These are phyloP conservation scores for Solanum paucissectum DNA, from an alignment of 257 asterid species.

Conservation along the genomic window DNA sequence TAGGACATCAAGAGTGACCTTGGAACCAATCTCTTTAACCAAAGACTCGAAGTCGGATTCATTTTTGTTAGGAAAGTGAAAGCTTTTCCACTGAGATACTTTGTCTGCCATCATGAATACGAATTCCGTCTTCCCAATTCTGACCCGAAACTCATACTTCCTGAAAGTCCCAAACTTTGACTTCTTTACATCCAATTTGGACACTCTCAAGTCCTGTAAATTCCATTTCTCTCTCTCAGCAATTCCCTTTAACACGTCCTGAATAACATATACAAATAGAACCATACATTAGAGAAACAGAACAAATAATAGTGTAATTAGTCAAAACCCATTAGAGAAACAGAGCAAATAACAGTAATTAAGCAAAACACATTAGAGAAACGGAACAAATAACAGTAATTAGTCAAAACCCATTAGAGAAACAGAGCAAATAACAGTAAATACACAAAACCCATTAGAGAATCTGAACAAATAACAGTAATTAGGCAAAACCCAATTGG, in stretches of 20 bases:
- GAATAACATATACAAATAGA: background rate
- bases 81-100: constrained; percentile 42
- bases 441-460: background rate
- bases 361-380: background rate
- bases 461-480: background rate
- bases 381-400: background rate
- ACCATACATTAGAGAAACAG: background rate
- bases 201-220: constrained; percentile 42
- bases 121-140: constrained; percentile 36
- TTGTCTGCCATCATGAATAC: constrained; percentile 46
- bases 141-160: constrained; percentile 36
- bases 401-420: background rate
- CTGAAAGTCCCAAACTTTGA: constrained; percentile 27
- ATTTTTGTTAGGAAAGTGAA: constrained; percentile 13
- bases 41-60: constrained; percentile 37
- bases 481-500: background rate
- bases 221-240: constrained; percentile 52
- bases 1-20: constrained; percentile 32
- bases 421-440: background rate
- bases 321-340: background rate
- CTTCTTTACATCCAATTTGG: constrained; percentile 41
- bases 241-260: constrained; percentile 51
- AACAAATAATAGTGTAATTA: background rate
- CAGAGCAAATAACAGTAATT: background rate
- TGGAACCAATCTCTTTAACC: constrained; percentile 33